Evolutionary conservation across 2,329 filamentous ascomycete species (phyloP).

Genomic region (Emericellopsis atlantica): DNA sequence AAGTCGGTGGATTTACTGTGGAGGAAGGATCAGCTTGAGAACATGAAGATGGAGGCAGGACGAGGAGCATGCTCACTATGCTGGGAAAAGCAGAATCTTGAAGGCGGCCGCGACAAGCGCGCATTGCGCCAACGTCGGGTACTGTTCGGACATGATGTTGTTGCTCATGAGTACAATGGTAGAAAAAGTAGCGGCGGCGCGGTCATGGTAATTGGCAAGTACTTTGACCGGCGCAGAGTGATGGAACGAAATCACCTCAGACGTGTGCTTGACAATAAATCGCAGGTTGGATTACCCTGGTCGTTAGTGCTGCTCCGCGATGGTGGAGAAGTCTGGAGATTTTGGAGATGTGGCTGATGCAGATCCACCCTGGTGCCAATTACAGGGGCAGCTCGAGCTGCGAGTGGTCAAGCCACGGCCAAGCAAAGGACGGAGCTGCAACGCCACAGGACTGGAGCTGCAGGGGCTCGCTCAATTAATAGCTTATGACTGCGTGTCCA

Average conservation of each 20-base stretch:
- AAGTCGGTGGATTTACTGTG: slow-evolving; percentile 95
- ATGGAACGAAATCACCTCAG: too few species aligned
- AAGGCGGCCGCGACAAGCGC: slow-evolving; percentile 76
- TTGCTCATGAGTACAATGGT: neutral
- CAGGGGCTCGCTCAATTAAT: too few species aligned
- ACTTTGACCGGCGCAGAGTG: too few species aligned
- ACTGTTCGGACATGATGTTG: slow-evolving; percentile 58
- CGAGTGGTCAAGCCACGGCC: too few species aligned
- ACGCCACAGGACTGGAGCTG: too few species aligned
- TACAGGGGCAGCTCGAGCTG: too few species aligned
- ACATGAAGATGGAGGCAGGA: neutral
- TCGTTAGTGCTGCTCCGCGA: neutral
- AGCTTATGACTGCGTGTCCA: too few species aligned
- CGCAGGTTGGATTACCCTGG: too few species aligned
- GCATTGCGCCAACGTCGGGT: slow-evolving; percentile 82
- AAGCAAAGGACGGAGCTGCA: too few species aligned
- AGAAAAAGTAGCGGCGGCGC: neutral
- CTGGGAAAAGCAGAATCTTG: slow-evolving; percentile 85
- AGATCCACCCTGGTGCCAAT: neutral
- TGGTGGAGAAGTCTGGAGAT: neutral
- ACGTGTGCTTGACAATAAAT: too few species aligned
- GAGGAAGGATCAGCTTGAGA: slow-evolving; percentile 1
- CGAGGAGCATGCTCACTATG: slow-evolving; percentile 58
- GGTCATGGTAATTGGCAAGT: too few species aligned
- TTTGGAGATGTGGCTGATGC: neutral